Evolutionary conservation across 164 flowering plant genomes (phyloP).

Genomic region (Vitis riparia): DNA sequence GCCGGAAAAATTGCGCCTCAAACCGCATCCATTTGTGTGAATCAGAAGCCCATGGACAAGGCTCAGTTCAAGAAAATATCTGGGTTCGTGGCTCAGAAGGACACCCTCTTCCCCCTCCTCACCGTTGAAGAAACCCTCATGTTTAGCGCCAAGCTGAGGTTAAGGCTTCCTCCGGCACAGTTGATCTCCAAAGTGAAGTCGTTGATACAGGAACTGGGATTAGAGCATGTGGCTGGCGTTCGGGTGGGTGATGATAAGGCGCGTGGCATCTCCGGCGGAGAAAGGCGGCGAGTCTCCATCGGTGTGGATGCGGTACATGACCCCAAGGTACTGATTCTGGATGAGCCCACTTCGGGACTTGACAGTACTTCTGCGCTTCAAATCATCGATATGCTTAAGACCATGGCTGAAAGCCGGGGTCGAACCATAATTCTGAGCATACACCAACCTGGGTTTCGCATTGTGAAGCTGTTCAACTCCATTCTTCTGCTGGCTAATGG

Average conservation of each 20-base stretch:
- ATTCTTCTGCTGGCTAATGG: conserved; percentile 75
- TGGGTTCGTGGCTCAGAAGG: conserved; percentile 89
- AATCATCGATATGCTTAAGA: conserved; percentile 80
- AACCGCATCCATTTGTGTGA: conserved; percentile 49
- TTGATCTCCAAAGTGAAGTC: conserved; percentile 46
- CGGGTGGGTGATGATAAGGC: conserved; percentile 70
- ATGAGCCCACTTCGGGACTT: conserved; percentile 95
- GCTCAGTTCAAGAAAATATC: conserved; percentile 67
- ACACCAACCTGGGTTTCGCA: conserved; percentile 92
- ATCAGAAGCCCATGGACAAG: conserved; percentile 48
- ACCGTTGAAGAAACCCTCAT: conserved; percentile 87
- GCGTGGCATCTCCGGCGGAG: conserved; percentile 96
- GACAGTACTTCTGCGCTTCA: conserved; percentile 91
- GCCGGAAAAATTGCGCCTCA: conserved; percentile 64
- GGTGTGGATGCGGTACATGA: conserved; percentile 91
- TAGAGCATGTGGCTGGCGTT: conserved; percentile 53
- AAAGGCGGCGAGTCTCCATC: conserved; percentile 84
- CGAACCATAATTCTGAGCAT: conserved; percentile 80
- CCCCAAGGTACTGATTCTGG: conserved; percentile 78
- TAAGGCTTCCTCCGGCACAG: conserved; percentile 37
- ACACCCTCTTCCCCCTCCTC: conserved; percentile 82
- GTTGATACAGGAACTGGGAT: conserved; percentile 68
- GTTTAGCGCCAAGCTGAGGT: conserved; percentile 75
- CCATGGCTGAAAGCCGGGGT: conserved; percentile 78
- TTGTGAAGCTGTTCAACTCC: conserved; percentile 75